Percentiles rank a stretch among this genome's conserved stretches.
Conservation (phyloP, 495 filamentous ascomycete genomes). For the Aspergillus homomorphus region DNA sequence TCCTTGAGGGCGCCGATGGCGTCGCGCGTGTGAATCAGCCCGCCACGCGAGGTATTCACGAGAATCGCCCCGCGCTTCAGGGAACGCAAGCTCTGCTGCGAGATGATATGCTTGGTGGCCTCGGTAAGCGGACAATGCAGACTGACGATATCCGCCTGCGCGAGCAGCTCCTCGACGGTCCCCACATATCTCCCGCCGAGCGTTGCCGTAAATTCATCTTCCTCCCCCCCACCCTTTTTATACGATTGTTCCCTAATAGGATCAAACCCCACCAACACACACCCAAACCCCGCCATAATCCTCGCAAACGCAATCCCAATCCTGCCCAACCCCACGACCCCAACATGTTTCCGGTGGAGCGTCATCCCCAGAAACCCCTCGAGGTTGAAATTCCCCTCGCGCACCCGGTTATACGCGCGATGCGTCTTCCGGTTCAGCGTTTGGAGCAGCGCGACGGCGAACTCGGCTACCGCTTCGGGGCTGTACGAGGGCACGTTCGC, state of each 20-base stretch:
- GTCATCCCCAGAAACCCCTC: conserved; percentile 61
- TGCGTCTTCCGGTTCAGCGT: conserved; percentile 70
- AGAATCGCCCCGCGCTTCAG: conserved; percentile 62
- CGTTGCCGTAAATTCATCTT: conserved; percentile 3
- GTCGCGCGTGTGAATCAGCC: conserved; percentile 56
- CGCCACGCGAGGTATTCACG: conserved; percentile 66
- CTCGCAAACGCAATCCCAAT: conserved; percentile 37
- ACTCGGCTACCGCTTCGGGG: conserved; percentile 71
- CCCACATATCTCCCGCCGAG: conserved; percentile 46
- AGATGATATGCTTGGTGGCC: conserved; percentile 59
- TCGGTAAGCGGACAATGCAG: conserved; percentile 65
- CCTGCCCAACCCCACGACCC: conserved; percentile 35
- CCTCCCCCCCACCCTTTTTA: conserved; percentile 21
- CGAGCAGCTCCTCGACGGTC: conserved; percentile 50
- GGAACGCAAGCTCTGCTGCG: conserved; percentile 44
- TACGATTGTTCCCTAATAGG: conserved; percentile 48
- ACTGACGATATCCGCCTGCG: conserved; percentile 55
- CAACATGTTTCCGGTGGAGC: conserved; percentile 56
- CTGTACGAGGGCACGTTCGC: conserved; percentile 67
- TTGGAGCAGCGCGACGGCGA: conserved; percentile 63
- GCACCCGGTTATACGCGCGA: conserved; percentile 67
- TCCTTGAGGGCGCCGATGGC: conserved; percentile 61
- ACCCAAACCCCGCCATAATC: conserved; percentile 61
- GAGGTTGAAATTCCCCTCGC: conserved; percentile 69
- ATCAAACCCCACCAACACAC: conserved; percentile 58